Evolutionary conservation across 257 asterid species (phyloP), one percentile per base, ranked within the genome.

Genomic region (Echites panduratus): DNA sequence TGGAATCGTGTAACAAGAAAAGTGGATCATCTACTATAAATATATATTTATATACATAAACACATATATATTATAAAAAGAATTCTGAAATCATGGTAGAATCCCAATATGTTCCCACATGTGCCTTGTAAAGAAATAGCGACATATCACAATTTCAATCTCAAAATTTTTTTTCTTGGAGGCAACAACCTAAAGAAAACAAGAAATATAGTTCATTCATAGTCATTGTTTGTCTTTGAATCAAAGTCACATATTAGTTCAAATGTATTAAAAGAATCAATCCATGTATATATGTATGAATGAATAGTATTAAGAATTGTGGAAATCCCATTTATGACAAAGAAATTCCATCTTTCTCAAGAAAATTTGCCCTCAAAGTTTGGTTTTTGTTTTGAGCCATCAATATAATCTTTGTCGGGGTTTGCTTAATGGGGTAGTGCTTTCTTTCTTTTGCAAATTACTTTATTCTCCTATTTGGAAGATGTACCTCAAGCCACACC

Each of bases 51-150:
- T 62, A 63, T 7, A 9, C 7, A 57, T 32, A 32, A 27, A n/a
- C n/a, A n/a, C n/a, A n/a, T n/a, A n/a, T n/a, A n/a, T n/a, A n/a
- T n/a, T n/a, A n/a, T n/a, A n/a, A 35, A 50, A 49, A 66, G 5
- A 54, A 26, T 32, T 24, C 70, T 73, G 63, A 62, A 47, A 73
- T 62, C 70, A 72, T 47, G 50, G 76, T 66, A 59, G 73, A 74
- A 74, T 66, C 78, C 73, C 78, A 74, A 74, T 74, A 45, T 75
- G 69, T 67, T 75, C 73, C 78, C 73, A 73, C 72, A 73, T 73
- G 76, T 73, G 70, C 76, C 61, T 72, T 67, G 41, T 61, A 72
- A 41, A 61, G 70, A 59, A 47, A 44, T 52, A 56, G 20, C 41
- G 64, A 26, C 65, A 0, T 20, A 41, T 70, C 38, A 59, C 27